Base-by-base conservation (phyloP, 1,139 yeast species). In the Pneumocystis wakefieldiae region DNA sequence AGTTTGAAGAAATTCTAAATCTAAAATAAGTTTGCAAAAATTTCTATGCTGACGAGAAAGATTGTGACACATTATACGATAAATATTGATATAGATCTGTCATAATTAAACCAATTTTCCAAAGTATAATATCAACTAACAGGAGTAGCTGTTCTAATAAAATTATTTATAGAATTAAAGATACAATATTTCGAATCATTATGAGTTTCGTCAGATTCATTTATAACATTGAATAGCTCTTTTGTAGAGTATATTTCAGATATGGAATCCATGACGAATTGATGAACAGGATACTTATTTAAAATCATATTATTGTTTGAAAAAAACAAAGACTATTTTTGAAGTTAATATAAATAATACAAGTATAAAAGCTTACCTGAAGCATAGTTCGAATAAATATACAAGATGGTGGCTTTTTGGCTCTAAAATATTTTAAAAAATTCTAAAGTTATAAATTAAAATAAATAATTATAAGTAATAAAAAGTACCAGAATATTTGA, bases 1-100 rank as follows among this genome's bases (percentile, higher is more conserved):
- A 17, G 86, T 95, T 71, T 91, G 97, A 41, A 89, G 75, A 2
- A 89, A 80, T 72, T 92, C 97, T 86, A 94, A 88, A 2, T 83
- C 71, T 7, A 82, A 69, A 68, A 83, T 69, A 71, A 80, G 75
- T 72, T 85, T 77, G 69, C 83, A 73, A 72, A 85, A 74, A 69
- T 82, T 78, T 71, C 89, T 96, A 67, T 96, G 81, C 71, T 88
- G 92, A 63, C 96, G 80, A 63, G 95, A 83, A 35, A 88, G 83
- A 70, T 91, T 91, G 72, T 85, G 87, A 19, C 88, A 85, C 66
- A 78, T 76, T 1, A 80, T 76, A 14, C 83, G 80, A 55, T 87
- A 71, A 69, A 80, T 76, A 65, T 86, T 64, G 17, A 62, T 39
- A 37, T 57, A 37, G 14, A 60, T 42, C 58, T 59, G 59, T 17